Conservation (phyloP, 116 monocot species). For the Dioscorea cayenensis region DNA sequence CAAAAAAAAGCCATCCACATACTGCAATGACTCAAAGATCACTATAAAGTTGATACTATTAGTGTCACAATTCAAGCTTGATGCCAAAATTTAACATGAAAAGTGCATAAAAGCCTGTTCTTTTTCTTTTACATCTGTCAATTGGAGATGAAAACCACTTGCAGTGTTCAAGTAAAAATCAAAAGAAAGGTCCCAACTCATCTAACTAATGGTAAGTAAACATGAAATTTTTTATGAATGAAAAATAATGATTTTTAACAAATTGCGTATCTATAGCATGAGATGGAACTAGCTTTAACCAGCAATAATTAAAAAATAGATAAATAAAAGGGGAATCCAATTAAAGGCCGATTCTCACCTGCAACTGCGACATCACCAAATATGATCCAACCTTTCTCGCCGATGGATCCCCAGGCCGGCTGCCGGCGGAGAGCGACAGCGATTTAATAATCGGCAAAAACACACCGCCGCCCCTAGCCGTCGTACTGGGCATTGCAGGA, state of each 20-base stretch:
- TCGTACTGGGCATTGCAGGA: slow-evolving; percentile 97
- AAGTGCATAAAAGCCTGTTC: too few relatives aligned
- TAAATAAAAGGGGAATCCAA: background rate
- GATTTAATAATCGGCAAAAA: slow-evolving; percentile 91
- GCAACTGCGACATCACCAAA: slow-evolving; percentile 81
- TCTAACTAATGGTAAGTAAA: too few relatives aligned
- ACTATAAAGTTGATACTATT: too few relatives aligned
- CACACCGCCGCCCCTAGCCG: slow-evolving; percentile 86
- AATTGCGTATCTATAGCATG: background rate
- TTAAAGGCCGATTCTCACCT: slow-evolving; percentile 37
- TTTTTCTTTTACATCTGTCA: too few relatives aligned
- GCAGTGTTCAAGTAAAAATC: too few relatives aligned
- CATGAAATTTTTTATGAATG: too few relatives aligned
- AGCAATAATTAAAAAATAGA: background rate
- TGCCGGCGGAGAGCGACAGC: slow-evolving; percentile 73
- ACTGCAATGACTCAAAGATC: too few relatives aligned
- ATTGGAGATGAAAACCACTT: too few relatives aligned
- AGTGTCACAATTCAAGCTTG: too few relatives aligned
- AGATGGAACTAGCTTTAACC: background rate
- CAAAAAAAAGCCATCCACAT: too few relatives aligned
- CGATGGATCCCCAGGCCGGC: slow-evolving; percentile 62
- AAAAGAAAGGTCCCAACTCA: too few relatives aligned
- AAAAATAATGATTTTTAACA: background rate
- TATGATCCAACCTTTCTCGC: slow-evolving; percentile 78
- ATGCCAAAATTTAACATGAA: too few relatives aligned